Evolutionary conservation across 345 rosid genomes (phyloP).

Genomic region (Melaleuca alternifolia): DNA sequence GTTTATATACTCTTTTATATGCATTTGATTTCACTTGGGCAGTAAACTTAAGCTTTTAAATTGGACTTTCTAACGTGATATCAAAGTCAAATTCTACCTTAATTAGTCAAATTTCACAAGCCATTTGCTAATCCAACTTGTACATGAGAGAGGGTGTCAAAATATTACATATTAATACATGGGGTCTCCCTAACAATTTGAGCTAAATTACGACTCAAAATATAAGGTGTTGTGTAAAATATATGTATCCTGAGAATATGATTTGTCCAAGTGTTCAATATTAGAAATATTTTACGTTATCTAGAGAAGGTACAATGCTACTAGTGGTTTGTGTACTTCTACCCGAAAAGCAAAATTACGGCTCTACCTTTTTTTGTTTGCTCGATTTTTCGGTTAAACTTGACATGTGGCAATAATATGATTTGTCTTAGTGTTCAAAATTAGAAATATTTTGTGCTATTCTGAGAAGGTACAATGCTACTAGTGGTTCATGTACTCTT

Average conservation of each 20-base stretch:
- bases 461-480: background rate
- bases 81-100: accelerated
- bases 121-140: background rate
- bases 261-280: background rate
- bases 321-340: background rate
- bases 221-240: background rate
- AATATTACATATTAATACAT: too few relatives aligned
- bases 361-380: background rate
- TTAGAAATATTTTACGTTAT: background rate
- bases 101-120: accelerated
- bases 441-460: background rate
- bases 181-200: background rate
- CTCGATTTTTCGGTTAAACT: background rate
- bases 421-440: too few relatives aligned
- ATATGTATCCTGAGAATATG: background rate
- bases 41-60: background rate
- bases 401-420: too few relatives aligned
- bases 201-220: background rate
- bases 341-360: background rate
- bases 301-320: background rate
- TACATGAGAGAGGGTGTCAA: accelerated
- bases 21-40: accelerated
- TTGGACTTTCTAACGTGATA: background rate
- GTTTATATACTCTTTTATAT: background rate
- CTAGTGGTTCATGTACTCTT: background rate